Evolutionary conservation across 352 stramenopile species (phyloP), one percentile per base, ranked within the genome.

Genomic region (Phytophthora sp.): DNA sequence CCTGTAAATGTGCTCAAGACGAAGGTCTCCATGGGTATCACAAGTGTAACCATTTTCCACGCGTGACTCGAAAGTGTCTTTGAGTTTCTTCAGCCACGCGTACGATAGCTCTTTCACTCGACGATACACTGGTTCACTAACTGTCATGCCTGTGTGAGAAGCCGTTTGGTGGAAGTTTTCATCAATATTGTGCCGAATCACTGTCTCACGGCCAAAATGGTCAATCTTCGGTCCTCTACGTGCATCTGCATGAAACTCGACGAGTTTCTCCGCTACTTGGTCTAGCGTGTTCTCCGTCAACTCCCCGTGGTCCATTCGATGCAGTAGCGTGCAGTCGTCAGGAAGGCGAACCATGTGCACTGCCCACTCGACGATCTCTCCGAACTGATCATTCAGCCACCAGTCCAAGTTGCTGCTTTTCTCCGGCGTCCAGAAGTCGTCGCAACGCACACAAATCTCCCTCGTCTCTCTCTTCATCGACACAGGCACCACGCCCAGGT

Each of bases 301-400:
- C 2, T 50, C 15, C 0, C 62, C 66, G 4, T 68, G 50, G 12
- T 79, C 62, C 54, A 91, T 71, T 15, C 32, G 24, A 42, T 82
- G 27, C 55, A 83, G 35, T 45, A 89, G 56, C 38, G 77, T 87
- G 34, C 74, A 69, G 15, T 87, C 68, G 50, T 89, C 79, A 0
- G 82, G 74, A 26, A 91, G 74, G 0, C 82, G 79, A 43, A 77
- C 68, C 79, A 91, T 89, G 53, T 88, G 77, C 58, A 91, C 82
- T 3, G 82, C 82, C 82, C 82, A 91, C 69, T 91, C 82, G 12
- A 91, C 54, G 48, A 91, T 88, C 75, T 91, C 82, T 18, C 82
- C 82, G 32, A 77, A 80, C 45, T 80, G 63, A 52, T 89, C 77
- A 39, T 88, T 84, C 11, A 84, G 50, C 76, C 79, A 91, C 62